These are phyloP conservation scores for Aphanomyces astaci DNA, from an alignment of 352 stramenopile genomes.

Conservation along the genomic window DNA sequence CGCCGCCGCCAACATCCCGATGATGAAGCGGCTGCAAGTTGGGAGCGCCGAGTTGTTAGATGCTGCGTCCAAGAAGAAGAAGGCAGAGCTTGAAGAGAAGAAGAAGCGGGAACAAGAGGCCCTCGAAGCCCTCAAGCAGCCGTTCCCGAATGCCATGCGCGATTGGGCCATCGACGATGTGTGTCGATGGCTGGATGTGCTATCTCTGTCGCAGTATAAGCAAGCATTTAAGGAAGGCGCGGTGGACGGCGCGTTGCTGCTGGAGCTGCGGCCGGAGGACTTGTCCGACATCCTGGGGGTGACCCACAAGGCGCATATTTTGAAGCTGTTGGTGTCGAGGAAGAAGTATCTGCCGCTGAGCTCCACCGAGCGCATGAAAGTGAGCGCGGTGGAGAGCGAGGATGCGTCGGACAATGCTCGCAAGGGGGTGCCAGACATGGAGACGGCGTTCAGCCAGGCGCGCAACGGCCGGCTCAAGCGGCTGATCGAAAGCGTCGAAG, in stretches of 20 bases:
- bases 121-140: conserved; percentile 40
- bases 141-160: conserved; percentile 61
- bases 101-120: conserved; percentile 52
- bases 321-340: conserved; percentile 79
- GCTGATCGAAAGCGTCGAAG: conserved; percentile 83
- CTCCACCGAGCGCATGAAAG: conserved; percentile 53
- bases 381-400: conserved; percentile 42
- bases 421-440: conserved; percentile 33
- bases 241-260: conserved; percentile 88
- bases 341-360: conserved; percentile 86
- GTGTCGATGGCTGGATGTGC: conserved; percentile 82
- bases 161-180: conserved; percentile 89
- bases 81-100: conserved; percentile 53
- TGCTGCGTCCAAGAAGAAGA: conserved; percentile 58
- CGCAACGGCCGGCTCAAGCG: conserved; percentile 85
- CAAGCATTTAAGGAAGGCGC: conserved; percentile 80
- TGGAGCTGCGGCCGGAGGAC: conserved; percentile 88
- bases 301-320: conserved; percentile 87
- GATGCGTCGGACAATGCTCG: conserved; percentile 33
- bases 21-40: conserved; percentile 59
- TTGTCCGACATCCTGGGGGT: conserved; percentile 86
- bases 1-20: conserved; percentile 81
- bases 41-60: conserved; percentile 55
- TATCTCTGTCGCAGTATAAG: conserved; percentile 89
- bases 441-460: conserved; percentile 85